Conservation (phyloP, 208 protist genomes). For the Acanthamoeba comandoni region DNA sequence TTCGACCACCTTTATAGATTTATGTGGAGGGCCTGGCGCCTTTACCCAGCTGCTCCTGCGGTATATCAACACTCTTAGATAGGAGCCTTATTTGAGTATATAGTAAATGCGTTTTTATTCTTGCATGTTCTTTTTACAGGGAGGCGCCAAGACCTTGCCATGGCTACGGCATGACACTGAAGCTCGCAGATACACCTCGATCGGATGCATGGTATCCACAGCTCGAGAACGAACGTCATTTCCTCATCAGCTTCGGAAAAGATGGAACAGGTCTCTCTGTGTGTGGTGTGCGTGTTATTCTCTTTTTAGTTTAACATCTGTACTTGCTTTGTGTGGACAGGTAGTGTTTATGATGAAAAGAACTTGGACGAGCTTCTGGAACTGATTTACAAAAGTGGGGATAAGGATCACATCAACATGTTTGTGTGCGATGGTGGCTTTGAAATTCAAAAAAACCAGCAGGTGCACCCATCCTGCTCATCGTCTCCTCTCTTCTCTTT, state of each 20-base stretch:
- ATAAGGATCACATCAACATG: slow-evolving; percentile 83
- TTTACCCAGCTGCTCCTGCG: slow-evolving; percentile 90
- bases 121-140: no score
- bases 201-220: slow-evolving; percentile 91
- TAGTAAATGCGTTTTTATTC: no score
- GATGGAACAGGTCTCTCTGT: slow-evolving; percentile 82
- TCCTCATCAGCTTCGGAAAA: slow-evolving; percentile 90
- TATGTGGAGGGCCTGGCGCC: slow-evolving; percentile 92
- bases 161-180: slow-evolving; percentile 92
- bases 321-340: slow-evolving; percentile 81
- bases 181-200: slow-evolving; percentile 79
- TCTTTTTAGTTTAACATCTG: background rate
- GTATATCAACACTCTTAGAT: background rate
- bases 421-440: slow-evolving; percentile 94
- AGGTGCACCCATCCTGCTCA: no score
- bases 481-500: no score
- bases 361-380: slow-evolving; percentile 90
- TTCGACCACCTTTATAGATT: slow-evolving; percentile 88
- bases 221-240: slow-evolving; percentile 84
- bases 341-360: slow-evolving; percentile 89
- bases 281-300: background rate
- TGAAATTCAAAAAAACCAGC: slow-evolving; percentile 87
- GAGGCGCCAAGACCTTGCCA: slow-evolving; percentile 20
- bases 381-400: slow-evolving; percentile 73
- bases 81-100: no score